These are phyloP conservation scores for Primulina tabacum DNA, from an alignment of 257 asterid genomes.

Conservation along the genomic window DNA sequence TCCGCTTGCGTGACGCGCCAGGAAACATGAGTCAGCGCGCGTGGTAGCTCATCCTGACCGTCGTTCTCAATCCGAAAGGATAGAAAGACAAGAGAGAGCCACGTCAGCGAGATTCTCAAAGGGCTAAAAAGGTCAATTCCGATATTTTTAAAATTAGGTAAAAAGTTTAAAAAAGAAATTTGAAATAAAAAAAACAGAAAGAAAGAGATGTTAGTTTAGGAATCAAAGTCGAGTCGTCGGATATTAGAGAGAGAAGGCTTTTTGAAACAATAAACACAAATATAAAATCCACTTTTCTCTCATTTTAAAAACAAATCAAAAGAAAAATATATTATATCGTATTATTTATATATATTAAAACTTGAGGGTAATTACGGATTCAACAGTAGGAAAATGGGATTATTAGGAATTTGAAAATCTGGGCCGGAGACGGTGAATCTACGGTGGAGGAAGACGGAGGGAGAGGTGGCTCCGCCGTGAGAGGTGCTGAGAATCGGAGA, in stretches of 20 bases:
- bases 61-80: conserved; percentile 11
- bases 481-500: conserved; percentile 15
- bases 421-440: conserved; percentile 14
- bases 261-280: neutral
- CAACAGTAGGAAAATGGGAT: neutral
- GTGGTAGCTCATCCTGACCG: conserved; percentile 48
- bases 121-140: conserved; percentile 8
- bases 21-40: conserved; percentile 31
- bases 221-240: neutral
- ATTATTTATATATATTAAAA: neutral
- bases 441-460: conserved; percentile 1
- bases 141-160: neutral
- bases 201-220: neutral
- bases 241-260: no score
- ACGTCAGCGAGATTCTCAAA: conserved; percentile 26
- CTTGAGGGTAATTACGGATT: neutral
- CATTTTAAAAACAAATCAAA: neutral
- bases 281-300: neutral
- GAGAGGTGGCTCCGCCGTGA: conserved; percentile 30
- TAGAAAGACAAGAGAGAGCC: conserved; percentile 18
- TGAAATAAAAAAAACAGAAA: neutral
- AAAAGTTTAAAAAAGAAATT: neutral
- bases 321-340: neutral
- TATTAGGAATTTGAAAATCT: conserved; percentile 16
- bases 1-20: conserved; percentile 44